A percentile compares a stretch with the other conserved stretches of the same genome.
These are phyloP conservation scores for Clonostachys chloroleuca DNA, from an alignment of 2,329 filamentous ascomycete species.

Conservation along the genomic window DNA sequence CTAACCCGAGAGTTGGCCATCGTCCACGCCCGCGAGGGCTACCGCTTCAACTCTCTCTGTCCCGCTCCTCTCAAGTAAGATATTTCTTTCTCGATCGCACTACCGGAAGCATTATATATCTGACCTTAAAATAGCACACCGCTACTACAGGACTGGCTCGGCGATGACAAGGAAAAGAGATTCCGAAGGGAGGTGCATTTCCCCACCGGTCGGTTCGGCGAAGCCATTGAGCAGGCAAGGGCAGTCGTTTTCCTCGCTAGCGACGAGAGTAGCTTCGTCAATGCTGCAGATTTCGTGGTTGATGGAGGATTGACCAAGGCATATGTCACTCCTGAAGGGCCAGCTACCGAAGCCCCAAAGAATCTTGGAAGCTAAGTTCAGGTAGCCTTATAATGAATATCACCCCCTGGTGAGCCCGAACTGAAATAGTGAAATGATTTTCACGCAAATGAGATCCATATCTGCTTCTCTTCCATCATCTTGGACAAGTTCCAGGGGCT, in stretches of 20 bases:
- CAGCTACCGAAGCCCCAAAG: conserved; percentile 29
- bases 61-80: conserved; percentile 67
- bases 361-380: conserved; percentile 15
- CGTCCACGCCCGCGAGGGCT: conserved; percentile 65
- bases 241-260: conserved; percentile 71
- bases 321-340: conserved; percentile 17
- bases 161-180: conserved; percentile 66
- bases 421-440: too few relatives aligned
- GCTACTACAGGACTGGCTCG: conserved; percentile 72
- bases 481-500: conserved; percentile 29
- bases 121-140: conserved; percentile 49
- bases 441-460: conserved; percentile 33
- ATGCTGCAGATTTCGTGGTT: conserved; percentile 68
- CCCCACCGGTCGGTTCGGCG: conserved; percentile 69
- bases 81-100: neutral
- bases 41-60: conserved; percentile 70
- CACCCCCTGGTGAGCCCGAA: too few relatives aligned
- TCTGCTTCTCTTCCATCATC: conserved; percentile 28
- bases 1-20: conserved; percentile 72
- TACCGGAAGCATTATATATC: neutral
- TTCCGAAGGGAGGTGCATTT: conserved; percentile 71
- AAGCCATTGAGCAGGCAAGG: conserved; percentile 73
- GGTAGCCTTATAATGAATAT: too few relatives aligned
- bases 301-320: conserved; percentile 67
- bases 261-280: conserved; percentile 72